Evolutionary conservation across 495 filamentous ascomycete species (phyloP).

Genomic region (Penicillium egyptiacum): DNA sequence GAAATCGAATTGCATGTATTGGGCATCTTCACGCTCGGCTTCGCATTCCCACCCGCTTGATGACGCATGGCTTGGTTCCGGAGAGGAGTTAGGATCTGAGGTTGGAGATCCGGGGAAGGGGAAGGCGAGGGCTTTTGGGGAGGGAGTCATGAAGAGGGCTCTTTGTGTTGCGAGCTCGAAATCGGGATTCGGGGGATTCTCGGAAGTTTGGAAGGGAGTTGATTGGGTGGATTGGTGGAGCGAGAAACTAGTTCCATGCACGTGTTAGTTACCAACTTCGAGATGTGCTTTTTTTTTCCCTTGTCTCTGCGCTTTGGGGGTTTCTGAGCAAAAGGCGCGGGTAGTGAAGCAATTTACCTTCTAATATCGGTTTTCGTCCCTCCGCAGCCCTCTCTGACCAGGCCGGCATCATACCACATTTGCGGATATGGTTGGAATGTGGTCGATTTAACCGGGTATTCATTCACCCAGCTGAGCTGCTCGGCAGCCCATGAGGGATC

Average conservation of each 20-base stretch:
- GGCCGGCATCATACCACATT: slow-evolving; percentile 16
- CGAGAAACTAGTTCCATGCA: slow-evolving; percentile 3
- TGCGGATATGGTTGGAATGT: slow-evolving; percentile 16
- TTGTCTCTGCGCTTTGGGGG: not conserved
- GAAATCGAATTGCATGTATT: slow-evolving; percentile 1
- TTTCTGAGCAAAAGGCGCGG: not conserved
- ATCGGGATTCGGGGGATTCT: slow-evolving; percentile 15
- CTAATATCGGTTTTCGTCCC: not conserved
- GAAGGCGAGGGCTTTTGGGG: slow-evolving; percentile 3
- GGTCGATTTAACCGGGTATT: not conserved
- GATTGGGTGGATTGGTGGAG: slow-evolving; percentile 5
- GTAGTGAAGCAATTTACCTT: slow-evolving; percentile 1
- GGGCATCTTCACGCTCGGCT: slow-evolving; percentile 16
- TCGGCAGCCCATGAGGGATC: not conserved
- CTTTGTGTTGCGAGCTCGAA: slow-evolving; percentile 34
- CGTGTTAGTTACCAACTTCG: not conserved
- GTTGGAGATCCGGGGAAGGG: slow-evolving; percentile 20
- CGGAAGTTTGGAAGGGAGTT: not conserved
- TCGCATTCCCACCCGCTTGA: slow-evolving; percentile 28
- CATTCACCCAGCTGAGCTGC: not conserved
- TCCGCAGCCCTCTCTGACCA: slow-evolving; percentile 10
- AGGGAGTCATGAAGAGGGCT: slow-evolving; percentile 38
- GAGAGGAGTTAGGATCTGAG: slow-evolving; percentile 30
- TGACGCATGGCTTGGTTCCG: slow-evolving; percentile 24
- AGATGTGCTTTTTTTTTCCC: not conserved